Evolutionary conservation across 1,284 basidiomycete genomes (phyloP).

Genomic region (Microbotryum saponariae): DNA sequence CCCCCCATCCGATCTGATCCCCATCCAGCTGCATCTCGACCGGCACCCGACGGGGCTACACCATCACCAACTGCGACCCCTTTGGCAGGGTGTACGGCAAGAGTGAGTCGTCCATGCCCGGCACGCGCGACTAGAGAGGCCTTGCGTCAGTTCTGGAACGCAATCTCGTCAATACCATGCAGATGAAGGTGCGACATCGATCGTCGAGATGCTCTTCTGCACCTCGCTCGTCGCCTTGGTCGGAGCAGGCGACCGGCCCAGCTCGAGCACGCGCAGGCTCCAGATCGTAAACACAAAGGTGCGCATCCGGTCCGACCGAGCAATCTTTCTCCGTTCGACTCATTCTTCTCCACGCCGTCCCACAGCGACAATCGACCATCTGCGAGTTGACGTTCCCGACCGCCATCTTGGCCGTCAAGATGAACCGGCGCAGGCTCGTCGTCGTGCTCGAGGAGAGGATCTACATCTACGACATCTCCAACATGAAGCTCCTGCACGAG

Average conservation of each 20-base stretch:
- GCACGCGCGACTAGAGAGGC: too few species aligned
- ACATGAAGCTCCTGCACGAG: constrained; percentile 94
- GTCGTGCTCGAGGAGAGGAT: constrained; percentile 94
- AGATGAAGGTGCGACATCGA: constrained; percentile 88
- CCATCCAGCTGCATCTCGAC: constrained; percentile 72
- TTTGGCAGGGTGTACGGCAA: constrained; percentile 92
- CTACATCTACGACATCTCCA: constrained; percentile 97
- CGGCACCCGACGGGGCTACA: constrained; percentile 90
- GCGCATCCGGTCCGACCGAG: too few species aligned
- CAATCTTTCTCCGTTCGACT: too few species aligned
- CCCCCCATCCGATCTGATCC: too few species aligned
- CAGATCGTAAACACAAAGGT: constrained; percentile 99
- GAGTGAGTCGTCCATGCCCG: too few species aligned
- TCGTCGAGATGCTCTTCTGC: constrained; percentile 99
- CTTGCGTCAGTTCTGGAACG: too few species aligned
- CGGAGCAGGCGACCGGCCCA: constrained; percentile 66
- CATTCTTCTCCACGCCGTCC: too few species aligned
- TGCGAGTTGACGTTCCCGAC: constrained; percentile 97
- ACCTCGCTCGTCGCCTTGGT: constrained; percentile 95
- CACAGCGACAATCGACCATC: constrained; percentile 90
- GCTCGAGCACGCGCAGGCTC: constrained; percentile 69
- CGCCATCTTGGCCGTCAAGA: constrained; percentile 87
- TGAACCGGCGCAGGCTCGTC: constrained; percentile 91
- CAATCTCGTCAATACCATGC: background rate
- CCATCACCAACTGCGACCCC: constrained; percentile 95